Evolutionary conservation across 345 rosid species (phyloP), one percentile per base, ranked within the genome.

Genomic region (Physaria fendleri): DNA sequence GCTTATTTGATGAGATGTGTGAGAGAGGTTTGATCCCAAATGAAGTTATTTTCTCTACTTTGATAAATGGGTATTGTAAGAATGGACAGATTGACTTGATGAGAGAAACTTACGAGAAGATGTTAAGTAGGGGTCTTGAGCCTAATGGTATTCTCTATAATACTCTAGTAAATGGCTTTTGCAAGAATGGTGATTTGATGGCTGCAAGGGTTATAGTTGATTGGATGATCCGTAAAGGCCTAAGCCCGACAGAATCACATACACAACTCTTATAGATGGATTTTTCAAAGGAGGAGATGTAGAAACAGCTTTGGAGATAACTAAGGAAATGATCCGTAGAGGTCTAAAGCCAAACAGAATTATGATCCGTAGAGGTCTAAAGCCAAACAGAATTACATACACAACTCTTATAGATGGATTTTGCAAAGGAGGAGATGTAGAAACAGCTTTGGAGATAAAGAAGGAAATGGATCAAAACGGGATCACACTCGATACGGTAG

Each of bases 211-310:
- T 82, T 17, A 71, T 87, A 24, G 64, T 83, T 21, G 78, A 77
- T 42, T 81, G 87, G 56, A 77, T 87, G 87, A 69, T 53, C 10
- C 66, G 14, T 10, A 74, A 73, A 55, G 77, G 77, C 48, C 53
- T 82, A 6, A 65, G 50, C 96, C 94, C 2, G 94, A 87, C 59
- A 83, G 78, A 70, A 40, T 85, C 53, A 85, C 90, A 2, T 91
- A 80, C 64, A 85, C 94, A 20, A 79, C 77, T 9, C 84, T 87
- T 22, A 60, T 91, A 4, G 96, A 91, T 71, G 94, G 95, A 13
- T 78, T 59, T 68, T 85, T 87, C 69, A 87, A 80, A 54, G 87
- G 72, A 40, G 94, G 88, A 38, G 83, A 87, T 70, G 51, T 83
- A 14, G 83, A 76, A 59, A 69, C 76, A 4, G 90, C 93, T 45